A percentile compares a stretch with the other conserved stretches of the same genome.
These are phyloP conservation scores for Microthlaspi erraticum DNA, from an alignment of 345 rosid species.

Conservation along the genomic window DNA sequence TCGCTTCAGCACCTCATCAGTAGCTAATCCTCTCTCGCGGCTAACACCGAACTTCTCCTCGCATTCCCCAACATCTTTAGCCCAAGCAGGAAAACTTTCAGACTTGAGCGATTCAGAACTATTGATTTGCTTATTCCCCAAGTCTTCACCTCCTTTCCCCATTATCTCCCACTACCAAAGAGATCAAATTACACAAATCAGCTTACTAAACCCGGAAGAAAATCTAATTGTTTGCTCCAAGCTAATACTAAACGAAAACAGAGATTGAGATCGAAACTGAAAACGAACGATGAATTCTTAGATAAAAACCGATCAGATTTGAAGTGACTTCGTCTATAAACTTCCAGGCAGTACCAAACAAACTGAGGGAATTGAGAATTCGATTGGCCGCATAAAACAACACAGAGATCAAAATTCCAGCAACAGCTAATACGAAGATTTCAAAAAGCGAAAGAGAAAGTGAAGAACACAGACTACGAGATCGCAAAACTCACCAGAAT, in stretches of 20 bases:
- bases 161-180: conserved; percentile 43
- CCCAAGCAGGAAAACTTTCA: conserved; percentile 69
- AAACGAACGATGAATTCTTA: background rate
- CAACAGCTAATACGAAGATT: conserved; percentile 13
- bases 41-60: conserved; percentile 58
- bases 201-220: background rate
- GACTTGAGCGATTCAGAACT: conserved; percentile 24
- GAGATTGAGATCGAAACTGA: conserved; percentile 9
- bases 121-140: conserved; percentile 43
- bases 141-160: conserved; percentile 75
- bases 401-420: conserved; percentile 29
- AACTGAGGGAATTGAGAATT: background rate
- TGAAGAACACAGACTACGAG: conserved; percentile 26
- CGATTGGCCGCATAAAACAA: conserved; percentile 22
- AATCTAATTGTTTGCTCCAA: conserved; percentile 2
- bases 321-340: background rate
- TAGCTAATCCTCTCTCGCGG: conserved; percentile 52
- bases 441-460: background rate
- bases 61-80: conserved; percentile 63
- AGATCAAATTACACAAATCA: conserved; percentile 21
- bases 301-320: background rate
- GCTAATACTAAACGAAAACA: background rate
- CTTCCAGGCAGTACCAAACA: background rate
- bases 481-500: conserved; percentile 37
- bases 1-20: conserved; percentile 62